phyloP scores from a whole-genome alignment of 106 monocot genomes.

The Platanthera zijinensis region DNA sequence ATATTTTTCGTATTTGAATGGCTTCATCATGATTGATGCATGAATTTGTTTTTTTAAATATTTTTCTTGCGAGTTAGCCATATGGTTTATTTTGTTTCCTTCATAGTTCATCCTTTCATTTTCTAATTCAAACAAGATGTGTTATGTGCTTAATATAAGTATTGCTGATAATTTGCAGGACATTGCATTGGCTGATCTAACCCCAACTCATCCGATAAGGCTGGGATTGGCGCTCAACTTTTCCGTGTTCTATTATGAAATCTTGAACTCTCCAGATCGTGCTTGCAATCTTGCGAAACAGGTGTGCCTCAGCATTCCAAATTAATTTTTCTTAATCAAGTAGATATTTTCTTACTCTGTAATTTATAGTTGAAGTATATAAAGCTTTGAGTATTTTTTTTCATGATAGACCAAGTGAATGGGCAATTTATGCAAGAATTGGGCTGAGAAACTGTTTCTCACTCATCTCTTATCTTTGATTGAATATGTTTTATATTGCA shows the following conservation, averaged over 20 bases:
- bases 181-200: slow-evolving; percentile 33
- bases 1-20: background rate
- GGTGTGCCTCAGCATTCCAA: slow-evolving; percentile 6
- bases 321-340: background rate
- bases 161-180: slow-evolving; percentile 12
- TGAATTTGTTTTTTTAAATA: background rate
- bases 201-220: slow-evolving; percentile 36
- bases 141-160: background rate
- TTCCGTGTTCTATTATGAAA: slow-evolving; percentile 45
- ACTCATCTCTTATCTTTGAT: background rate
- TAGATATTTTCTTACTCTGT: background rate
- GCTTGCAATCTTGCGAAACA: slow-evolving; percentile 42
- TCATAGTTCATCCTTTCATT: background rate
- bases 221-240: slow-evolving; percentile 39
- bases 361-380: background rate
- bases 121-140: background rate
- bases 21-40: background rate
- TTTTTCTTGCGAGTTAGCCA: background rate
- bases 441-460: background rate
- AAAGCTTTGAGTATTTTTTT: background rate
- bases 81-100: background rate
- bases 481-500: no score
- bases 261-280: slow-evolving; percentile 39
- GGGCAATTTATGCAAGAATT: background rate
- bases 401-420: background rate